Percentiles rank a stretch among this genome's conserved stretches.
Conservation (phyloP, 2,329 filamentous ascomycete genomes). For the Neofusicoccum cordaticola region DNA sequence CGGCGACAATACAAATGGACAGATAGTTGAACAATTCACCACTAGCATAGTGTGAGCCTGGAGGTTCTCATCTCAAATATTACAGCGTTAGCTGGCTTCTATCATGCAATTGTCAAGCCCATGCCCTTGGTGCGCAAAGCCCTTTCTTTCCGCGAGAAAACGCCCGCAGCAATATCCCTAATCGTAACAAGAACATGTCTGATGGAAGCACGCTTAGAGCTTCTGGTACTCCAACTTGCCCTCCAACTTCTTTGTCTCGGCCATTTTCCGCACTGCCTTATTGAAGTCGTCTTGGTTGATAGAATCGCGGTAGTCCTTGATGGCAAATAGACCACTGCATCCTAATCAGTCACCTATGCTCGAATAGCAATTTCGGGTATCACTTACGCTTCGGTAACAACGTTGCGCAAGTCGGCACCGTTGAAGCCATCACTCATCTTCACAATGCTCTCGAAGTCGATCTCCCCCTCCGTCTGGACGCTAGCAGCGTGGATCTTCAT, state of each 20-base stretch:
- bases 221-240: slow-evolving; percentile 98
- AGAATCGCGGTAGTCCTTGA: slow-evolving; percentile 95
- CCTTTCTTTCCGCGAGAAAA: background rate
- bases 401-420: slow-evolving; percentile 93
- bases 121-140: slow-evolving; percentile 6
- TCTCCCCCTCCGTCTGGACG: slow-evolving; percentile 87
- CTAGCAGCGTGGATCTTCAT: slow-evolving; percentile 92
- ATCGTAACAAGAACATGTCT: background rate
- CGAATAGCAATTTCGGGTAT: background rate
- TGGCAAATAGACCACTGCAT: slow-evolving; percentile 82
- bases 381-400: slow-evolving; percentile 95
- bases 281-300: slow-evolving; percentile 99
- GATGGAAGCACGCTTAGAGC: slow-evolving; percentile 55
- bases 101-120: slow-evolving; percentile 15
- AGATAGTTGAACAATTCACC: background rate
- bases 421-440: slow-evolving; percentile 99
- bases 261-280: slow-evolving; percentile 96
- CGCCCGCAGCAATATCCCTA: slow-evolving; percentile 2
- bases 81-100: slow-evolving; percentile 6
- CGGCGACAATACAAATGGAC: no score
- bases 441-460: slow-evolving; percentile 98
- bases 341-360: slow-evolving; percentile 25
- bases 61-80: background rate
- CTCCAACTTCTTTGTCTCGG: slow-evolving; percentile 96
- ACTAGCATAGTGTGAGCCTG: background rate